These are phyloP conservation scores for Zygosaccharomyces pseudobailii DNA, from an alignment of 1,139 yeast genomes.

Conservation along the genomic window DNA sequence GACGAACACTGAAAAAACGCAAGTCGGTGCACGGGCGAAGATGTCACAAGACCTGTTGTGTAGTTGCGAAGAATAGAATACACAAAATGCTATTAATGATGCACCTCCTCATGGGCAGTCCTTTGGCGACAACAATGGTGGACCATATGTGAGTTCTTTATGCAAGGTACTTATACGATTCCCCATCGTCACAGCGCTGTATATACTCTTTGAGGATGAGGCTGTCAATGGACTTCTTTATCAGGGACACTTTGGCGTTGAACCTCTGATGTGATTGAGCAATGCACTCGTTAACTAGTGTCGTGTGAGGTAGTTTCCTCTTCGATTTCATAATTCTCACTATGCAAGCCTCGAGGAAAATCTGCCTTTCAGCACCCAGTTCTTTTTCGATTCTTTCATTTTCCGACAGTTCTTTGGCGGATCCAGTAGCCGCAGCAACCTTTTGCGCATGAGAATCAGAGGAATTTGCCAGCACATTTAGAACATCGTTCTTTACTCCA, in stretches of 20 bases:
- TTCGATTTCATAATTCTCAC: conserved; percentile 97
- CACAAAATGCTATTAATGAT: conserved; percentile 1
- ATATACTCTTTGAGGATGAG: conserved; percentile 85
- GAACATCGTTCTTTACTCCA: conserved; percentile 67
- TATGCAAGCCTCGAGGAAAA: conserved; percentile 85
- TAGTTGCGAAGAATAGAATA: conserved; percentile 2
- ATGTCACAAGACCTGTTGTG: conserved; percentile 4
- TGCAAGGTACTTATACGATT: conserved; percentile 77
- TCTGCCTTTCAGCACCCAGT: conserved; percentile 80
- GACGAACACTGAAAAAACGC: background rate
- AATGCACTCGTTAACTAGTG: conserved; percentile 81
- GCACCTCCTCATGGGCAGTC: background rate
- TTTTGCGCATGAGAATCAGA: conserved; percentile 13
- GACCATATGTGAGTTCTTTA: conserved; percentile 7
- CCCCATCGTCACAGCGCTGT: conserved; percentile 64
- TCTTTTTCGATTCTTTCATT: conserved; percentile 80
- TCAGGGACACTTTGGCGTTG: conserved; percentile 78
- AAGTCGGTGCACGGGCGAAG: conserved; percentile 5
- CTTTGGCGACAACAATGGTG: background rate
- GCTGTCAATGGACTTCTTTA: conserved; percentile 80
- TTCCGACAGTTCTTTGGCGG: conserved; percentile 39
- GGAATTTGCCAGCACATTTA: conserved; percentile 16
- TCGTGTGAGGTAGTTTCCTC: conserved; percentile 71
- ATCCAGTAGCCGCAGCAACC: conserved; percentile 8
- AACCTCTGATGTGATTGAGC: conserved; percentile 83